phyloP scores from a whole-genome alignment of 495 filamentous ascomycete genomes.

The Neurospora sp. region DNA sequence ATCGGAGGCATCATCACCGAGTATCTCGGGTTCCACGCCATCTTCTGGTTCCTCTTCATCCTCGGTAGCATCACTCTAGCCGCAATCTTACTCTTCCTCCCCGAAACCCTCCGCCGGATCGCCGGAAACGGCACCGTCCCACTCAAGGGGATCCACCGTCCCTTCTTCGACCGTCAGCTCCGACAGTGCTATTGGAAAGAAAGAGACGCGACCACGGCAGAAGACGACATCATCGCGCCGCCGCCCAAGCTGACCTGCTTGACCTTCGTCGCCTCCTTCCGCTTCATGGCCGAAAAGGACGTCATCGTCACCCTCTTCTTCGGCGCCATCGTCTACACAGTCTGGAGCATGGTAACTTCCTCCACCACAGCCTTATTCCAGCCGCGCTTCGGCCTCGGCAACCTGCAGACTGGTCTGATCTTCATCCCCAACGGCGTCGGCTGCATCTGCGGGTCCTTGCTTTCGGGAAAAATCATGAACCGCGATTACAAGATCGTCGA shows the following conservation, averaged over 20 bases:
- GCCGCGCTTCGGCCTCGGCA: constrained; percentile 33
- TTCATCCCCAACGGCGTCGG: constrained; percentile 23
- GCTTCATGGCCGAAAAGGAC: constrained; percentile 52
- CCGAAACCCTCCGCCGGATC: constrained; percentile 53
- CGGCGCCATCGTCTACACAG: constrained; percentile 25
- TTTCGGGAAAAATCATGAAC: constrained; percentile 17
- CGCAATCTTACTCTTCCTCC: constrained; percentile 38
- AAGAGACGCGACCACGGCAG: not conserved
- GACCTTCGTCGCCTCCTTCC: constrained; percentile 44
- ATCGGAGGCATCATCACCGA: constrained; percentile 54
- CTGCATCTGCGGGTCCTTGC: constrained; percentile 14
- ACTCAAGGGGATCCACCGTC: constrained; percentile 23
- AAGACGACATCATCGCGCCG: constrained; percentile 7
- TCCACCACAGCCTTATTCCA: constrained; percentile 30
- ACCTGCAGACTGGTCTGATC: constrained; percentile 40
- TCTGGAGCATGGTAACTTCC: constrained; percentile 23
- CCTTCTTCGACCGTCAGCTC: constrained; percentile 31
- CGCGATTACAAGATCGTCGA: constrained; percentile 18
- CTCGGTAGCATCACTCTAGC: constrained; percentile 31
- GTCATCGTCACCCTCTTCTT: constrained; percentile 45
- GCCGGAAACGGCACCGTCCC: constrained; percentile 50
- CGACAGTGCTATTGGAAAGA: constrained; percentile 21
- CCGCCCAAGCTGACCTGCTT: constrained; percentile 35
- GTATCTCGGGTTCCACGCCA: constrained; percentile 53
- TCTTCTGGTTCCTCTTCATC: constrained; percentile 60